phyloP scores from a whole-genome alignment of 768 basidiomycete species.

The Lactifluus volemus region DNA sequence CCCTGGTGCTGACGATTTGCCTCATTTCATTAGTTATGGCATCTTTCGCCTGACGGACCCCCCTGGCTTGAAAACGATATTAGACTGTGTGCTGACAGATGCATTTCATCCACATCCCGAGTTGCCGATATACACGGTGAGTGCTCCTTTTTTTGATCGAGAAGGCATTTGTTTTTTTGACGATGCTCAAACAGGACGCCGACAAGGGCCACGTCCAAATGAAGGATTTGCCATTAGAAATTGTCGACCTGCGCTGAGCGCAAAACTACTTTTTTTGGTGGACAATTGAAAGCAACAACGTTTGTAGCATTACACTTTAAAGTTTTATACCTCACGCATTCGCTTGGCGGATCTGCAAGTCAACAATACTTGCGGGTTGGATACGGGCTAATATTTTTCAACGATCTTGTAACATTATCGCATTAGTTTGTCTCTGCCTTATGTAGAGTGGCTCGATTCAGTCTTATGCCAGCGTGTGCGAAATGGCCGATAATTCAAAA shows the following conservation, averaged over 20 bases:
- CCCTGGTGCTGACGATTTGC: background rate
- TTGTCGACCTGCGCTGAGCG: constrained; percentile 63
- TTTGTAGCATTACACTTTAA: constrained; percentile 4
- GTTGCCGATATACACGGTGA: constrained; percentile 76
- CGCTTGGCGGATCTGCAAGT: constrained; percentile 1
- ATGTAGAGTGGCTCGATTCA: background rate
- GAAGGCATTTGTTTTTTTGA: background rate
- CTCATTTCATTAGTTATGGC: constrained; percentile 48
- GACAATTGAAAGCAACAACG: background rate
- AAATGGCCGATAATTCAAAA: background rate
- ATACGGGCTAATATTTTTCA: constrained; percentile 3
- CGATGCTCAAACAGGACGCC: constrained; percentile 46
- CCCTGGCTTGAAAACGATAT: constrained; percentile 64
- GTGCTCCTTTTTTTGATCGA: constrained; percentile 23
- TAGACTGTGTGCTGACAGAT: constrained; percentile 58
- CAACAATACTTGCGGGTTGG: background rate
- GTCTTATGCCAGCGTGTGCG: background rate
- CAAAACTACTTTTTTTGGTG: background rate
- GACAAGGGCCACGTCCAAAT: constrained; percentile 81
- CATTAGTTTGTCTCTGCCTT: background rate
- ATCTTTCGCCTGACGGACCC: constrained; percentile 89
- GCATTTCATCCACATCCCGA: constrained; percentile 86
- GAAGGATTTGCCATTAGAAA: constrained; percentile 64
- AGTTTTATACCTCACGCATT: background rate
- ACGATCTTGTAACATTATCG: constrained; percentile 2